These are phyloP conservation scores for Syncephalastrum monosporum DNA, from an alignment of 371 early-diverging fungal species.

Conservation along the genomic window DNA sequence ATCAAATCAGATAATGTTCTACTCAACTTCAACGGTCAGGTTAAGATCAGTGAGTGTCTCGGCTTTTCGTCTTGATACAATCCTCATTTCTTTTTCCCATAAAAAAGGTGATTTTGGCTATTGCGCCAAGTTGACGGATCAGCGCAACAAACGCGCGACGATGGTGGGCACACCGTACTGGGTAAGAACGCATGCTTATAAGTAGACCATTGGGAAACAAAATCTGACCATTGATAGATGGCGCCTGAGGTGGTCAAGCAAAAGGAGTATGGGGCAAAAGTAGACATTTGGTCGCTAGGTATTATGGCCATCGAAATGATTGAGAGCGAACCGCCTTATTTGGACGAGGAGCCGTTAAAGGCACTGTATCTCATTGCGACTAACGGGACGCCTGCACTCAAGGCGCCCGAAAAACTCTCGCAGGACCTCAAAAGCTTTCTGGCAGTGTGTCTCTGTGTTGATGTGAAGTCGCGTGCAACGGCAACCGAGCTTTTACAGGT, in stretches of 20 bases:
- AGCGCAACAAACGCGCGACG: constrained; percentile 86
- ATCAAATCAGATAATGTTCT: constrained; percentile 96
- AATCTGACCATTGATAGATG: constrained; percentile 40
- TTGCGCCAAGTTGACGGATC: constrained; percentile 87
- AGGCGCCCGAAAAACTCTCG: constrained; percentile 81
- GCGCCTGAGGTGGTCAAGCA: constrained; percentile 93
- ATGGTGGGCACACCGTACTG: constrained; percentile 96
- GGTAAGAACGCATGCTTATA: constrained; percentile 34
- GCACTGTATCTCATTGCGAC: constrained; percentile 96
- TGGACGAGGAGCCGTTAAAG: constrained; percentile 93
- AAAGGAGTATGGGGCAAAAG: constrained; percentile 87
- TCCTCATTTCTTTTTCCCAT: not conserved
- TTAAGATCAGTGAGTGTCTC: constrained; percentile 73
- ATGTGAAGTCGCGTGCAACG: constrained; percentile 84
- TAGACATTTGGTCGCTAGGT: constrained; percentile 93
- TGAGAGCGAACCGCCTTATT: constrained; percentile 96
- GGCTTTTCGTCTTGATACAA: no score
- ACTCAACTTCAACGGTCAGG: constrained; percentile 79
- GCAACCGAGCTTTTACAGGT: constrained; percentile 78
- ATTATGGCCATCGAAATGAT: constrained; percentile 98
- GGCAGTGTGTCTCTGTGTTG: constrained; percentile 87
- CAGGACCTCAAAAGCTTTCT: constrained; percentile 86
- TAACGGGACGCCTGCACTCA: constrained; percentile 94
- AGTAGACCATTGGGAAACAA: not conserved
- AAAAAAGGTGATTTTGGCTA: constrained; percentile 77